Conservation (phyloP, 1,284 basidiomycete genomes). For the Puccinia polysora region DNA sequence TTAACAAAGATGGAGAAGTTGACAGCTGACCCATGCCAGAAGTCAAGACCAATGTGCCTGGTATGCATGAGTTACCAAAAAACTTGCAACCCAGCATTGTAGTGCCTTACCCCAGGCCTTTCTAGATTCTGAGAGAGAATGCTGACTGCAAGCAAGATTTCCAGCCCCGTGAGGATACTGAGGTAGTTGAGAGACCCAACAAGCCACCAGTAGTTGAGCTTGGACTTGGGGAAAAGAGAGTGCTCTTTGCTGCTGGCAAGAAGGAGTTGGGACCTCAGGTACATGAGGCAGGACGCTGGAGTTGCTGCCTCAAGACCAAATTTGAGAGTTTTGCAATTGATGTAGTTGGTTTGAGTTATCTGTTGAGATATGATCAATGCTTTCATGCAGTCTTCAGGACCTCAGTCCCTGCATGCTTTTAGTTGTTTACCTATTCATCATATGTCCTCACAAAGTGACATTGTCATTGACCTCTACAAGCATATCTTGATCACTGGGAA, state of each 20-base stretch:
- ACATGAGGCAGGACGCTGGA: neutral
- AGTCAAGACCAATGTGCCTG: neutral
- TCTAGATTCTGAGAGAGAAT: slow-evolving; percentile 7
- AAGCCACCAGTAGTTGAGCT: neutral
- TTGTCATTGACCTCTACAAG: no score
- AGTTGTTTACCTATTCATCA: no score
- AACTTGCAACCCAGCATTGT: neutral
- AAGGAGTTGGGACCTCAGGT: neutral
- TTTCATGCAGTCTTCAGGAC: no score
- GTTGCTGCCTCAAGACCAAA: no score
- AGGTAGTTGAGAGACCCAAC: slow-evolving; percentile 1
- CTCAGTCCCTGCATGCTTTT: no score
- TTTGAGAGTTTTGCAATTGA: no score
- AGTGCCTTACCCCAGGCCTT: slow-evolving; percentile 7
- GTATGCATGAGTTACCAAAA: neutral
- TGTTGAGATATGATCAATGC: no score
- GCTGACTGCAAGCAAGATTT: neutral
- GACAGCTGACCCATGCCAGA: neutral
- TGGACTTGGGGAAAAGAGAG: neutral
- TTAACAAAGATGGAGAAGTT: slow-evolving; percentile 7
- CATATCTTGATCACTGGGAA: no score
- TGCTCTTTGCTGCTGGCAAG: neutral
- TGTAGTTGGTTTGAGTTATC: no score
- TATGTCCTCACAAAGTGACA: no score
- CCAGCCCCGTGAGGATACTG: neutral